Conservation (phyloP, 441 rosid genomes). For the Erodium trifolium region DNA sequence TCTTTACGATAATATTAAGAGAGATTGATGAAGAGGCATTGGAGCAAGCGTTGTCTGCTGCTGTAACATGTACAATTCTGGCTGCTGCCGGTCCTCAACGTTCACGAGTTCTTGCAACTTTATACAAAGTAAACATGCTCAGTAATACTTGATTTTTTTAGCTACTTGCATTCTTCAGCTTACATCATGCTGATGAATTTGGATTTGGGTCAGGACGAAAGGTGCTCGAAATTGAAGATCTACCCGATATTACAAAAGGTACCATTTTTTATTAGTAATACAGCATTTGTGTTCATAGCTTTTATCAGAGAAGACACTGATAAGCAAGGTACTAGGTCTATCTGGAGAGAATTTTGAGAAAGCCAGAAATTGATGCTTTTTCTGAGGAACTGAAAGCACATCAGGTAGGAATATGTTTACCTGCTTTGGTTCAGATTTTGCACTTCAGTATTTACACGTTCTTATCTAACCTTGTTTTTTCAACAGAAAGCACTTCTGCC, state of each 20-base stretch:
- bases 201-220: slow-evolving; percentile 62
- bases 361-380: slow-evolving; percentile 92
- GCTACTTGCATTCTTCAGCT: slow-evolving; percentile 11
- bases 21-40: slow-evolving; percentile 89
- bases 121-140: slow-evolving; percentile 59
- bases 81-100: slow-evolving; percentile 99
- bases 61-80: slow-evolving; percentile 93
- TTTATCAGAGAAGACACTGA: neutral
- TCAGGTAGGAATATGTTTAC: slow-evolving; percentile 43
- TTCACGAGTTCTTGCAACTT: slow-evolving; percentile 93
- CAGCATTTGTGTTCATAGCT: neutral
- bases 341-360: slow-evolving; percentile 88
- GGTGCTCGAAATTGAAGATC: slow-evolving; percentile 86
- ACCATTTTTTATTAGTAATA: slow-evolving; percentile 5
- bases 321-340: slow-evolving; percentile 53
- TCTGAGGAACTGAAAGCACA: slow-evolving; percentile 93
- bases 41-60: slow-evolving; percentile 89
- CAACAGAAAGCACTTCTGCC: slow-evolving; percentile 87
- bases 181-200: slow-evolving; percentile 18
- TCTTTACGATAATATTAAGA: slow-evolving; percentile 29
- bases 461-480: slow-evolving; percentile 17
- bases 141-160: neutral
- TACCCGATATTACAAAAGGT: slow-evolving; percentile 96
- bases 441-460: slow-evolving; percentile 14
- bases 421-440: slow-evolving; percentile 12